A percentile compares a stretch with the other conserved stretches of the same genome.
Conservation (phyloP, 768 basidiomycete genomes). For the Collybia sp. region DNA sequence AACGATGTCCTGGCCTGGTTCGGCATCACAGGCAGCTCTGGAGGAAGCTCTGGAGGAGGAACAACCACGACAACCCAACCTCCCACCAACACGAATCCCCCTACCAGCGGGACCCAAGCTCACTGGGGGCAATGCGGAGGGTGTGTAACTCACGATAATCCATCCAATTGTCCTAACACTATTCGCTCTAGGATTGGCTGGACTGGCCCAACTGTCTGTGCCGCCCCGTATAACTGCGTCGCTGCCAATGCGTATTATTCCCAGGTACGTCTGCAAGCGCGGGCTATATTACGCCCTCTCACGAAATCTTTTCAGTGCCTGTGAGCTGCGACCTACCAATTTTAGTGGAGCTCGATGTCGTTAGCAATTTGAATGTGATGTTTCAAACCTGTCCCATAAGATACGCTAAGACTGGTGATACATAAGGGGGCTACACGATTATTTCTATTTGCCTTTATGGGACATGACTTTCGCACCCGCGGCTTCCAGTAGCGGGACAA, state of each 20-base stretch:
- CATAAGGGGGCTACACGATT: no score
- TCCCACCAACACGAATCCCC: slow-evolving; percentile 11
- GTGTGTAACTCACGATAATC: slow-evolving; percentile 9
- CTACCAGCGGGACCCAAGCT: slow-evolving; percentile 12
- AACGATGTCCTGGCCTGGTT: slow-evolving; percentile 44
- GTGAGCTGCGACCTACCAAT: neutral
- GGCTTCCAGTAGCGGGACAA: slow-evolving; percentile 41
- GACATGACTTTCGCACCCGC: slow-evolving; percentile 30
- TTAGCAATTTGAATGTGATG: no score
- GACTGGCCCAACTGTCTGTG: slow-evolving; percentile 20
- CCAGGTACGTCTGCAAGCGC: slow-evolving; percentile 11
- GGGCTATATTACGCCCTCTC: neutral
- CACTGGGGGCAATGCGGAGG: slow-evolving; percentile 28
- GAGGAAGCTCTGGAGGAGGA: slow-evolving; percentile 8
- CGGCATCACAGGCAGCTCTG: slow-evolving; percentile 35
- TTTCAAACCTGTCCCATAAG: no score
- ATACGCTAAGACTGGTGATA: no score
- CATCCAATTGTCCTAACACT: neutral
- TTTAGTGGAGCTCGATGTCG: no score
- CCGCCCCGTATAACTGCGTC: slow-evolving; percentile 16
- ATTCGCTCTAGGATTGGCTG: slow-evolving; percentile 18
- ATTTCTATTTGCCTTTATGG: neutral
- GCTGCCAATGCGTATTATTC: slow-evolving; percentile 15
- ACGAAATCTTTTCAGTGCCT: neutral
- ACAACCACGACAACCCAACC: slow-evolving; percentile 11